Evolutionary conservation across 2,329 filamentous ascomycete genomes (phyloP), one percentile per base, ranked within the genome.

Genomic region (Epichloe bromicola): DNA sequence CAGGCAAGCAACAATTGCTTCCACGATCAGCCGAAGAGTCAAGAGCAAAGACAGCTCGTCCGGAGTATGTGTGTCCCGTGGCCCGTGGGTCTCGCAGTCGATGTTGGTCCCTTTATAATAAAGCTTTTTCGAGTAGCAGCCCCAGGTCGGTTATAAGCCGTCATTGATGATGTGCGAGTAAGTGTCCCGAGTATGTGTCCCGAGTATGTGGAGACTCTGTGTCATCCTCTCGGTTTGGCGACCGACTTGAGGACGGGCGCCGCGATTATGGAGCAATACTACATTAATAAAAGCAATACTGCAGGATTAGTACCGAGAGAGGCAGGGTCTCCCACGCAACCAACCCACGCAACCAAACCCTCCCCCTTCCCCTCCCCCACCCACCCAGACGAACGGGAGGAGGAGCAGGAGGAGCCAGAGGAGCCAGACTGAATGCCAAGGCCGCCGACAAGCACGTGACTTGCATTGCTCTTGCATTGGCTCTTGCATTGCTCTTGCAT

Each of bases 21-120:
- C 4, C 15, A 14, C 36, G 15, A 15, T 20, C 19, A 20, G 48
- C 14, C 33, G 19, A 36, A 11, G 26, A 37, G 47, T 41, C 19
- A 34, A 20, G 20, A 33, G 48, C 48, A 42, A n/a, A 44, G 11
- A 17, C 14, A 36, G 43, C 14, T n/a, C 20, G 14, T 37, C 19
- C 5, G 40, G 34, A 11, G 19, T 15, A 15, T 38, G 19, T 41
- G 33, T 30, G 47, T 33, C 41, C 43, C 48, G 48, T 49, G 48
- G 48, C 41, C 43, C 48, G 48, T 49, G 48, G 48, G 48, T 49
- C 48, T 49, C n/a, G 30, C 19, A 48, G 3, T 20, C 8, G 40
- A 19, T 19, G 37, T 23, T 15, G 12, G 41, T 44, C 40, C 17
- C 14, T 20, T 42, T 42, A 26, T 42, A 8, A 26, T 8, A 23